Conservation (phyloP, 2,329 filamentous ascomycete species). For the Cladosporium colombiae region DNA sequence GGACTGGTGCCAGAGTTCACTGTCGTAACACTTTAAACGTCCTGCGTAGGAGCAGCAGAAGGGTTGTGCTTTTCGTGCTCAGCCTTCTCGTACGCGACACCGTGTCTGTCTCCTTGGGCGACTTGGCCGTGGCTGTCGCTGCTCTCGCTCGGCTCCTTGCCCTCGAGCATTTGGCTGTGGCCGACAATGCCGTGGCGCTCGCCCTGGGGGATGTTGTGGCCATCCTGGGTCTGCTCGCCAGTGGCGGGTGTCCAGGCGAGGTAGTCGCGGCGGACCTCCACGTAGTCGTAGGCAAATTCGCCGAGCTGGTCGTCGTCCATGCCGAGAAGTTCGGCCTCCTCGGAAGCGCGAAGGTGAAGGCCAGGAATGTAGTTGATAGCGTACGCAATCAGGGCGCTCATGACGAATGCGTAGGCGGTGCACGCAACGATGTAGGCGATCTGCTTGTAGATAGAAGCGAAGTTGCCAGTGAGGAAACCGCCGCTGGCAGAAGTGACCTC, state of each 20-base stretch:
- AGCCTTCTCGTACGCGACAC: conserved; percentile 50
- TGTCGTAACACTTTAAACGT: neutral
- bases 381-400: conserved; percentile 74
- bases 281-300: conserved; percentile 88
- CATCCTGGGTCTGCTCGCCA: conserved; percentile 61
- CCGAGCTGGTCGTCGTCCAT: conserved; percentile 91
- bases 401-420: conserved; percentile 68
- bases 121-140: conserved; percentile 37
- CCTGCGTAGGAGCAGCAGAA: neutral
- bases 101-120: conserved; percentile 56
- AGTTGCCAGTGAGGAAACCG: conserved; percentile 76
- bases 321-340: conserved; percentile 80
- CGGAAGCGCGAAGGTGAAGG: conserved; percentile 74
- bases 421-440: conserved; percentile 71
- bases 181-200: conserved; percentile 62
- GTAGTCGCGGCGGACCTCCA: conserved; percentile 85
- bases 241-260: conserved; percentile 82
- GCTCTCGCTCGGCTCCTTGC: conserved; percentile 51
- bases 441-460: conserved; percentile 74
- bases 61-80: conserved; percentile 28
- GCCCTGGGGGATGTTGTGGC: conserved; percentile 63
- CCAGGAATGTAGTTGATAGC: conserved; percentile 74
- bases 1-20: neutral
- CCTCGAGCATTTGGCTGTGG: conserved; percentile 67
- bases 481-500: conserved; percentile 65